Evolutionary conservation across 805 yeast species (phyloP).

Genomic region (Zygosaccharomyces rouxii): DNA sequence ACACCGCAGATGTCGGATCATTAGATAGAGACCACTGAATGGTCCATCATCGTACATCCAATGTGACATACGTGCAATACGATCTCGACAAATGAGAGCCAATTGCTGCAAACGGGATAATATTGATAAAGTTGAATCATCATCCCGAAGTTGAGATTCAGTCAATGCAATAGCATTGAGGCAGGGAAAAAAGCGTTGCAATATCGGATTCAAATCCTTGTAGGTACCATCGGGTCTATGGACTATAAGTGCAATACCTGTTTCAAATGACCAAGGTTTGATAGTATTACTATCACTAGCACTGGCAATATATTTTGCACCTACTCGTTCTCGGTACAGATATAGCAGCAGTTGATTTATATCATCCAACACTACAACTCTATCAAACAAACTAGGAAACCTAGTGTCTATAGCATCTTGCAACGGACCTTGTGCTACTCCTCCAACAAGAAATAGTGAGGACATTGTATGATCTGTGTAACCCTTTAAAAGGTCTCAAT

Average conservation of each 20-base stretch:
- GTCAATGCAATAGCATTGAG: constrained; percentile 22
- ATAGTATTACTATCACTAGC: constrained; percentile 10
- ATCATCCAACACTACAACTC: constrained; percentile 10
- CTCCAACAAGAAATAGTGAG: constrained; percentile 16
- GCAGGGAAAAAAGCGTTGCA: constrained; percentile 25
- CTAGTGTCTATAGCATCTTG: neutral
- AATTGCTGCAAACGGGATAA: constrained; percentile 3
- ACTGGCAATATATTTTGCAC: neutral
- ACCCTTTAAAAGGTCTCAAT: neutral
- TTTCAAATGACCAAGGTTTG: constrained; percentile 21
- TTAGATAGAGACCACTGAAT: constrained; percentile 21
- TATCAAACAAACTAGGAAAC: constrained; percentile 10
- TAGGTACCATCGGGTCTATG: constrained; percentile 11
- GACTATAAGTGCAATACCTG: constrained; percentile 25
- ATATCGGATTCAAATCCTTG: constrained; percentile 10
- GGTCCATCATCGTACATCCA: constrained; percentile 30
- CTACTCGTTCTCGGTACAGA: constrained; percentile 23
- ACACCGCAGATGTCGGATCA: constrained; percentile 25
- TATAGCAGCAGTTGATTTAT: constrained; percentile 16
- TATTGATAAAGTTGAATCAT: neutral
- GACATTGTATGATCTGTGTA: constrained; percentile 9
- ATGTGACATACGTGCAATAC: constrained; percentile 27
- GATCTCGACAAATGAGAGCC: constrained; percentile 12
- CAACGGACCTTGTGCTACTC: constrained; percentile 1
- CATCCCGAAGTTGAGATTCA: constrained; percentile 9